Evolutionary conservation across 208 protist species (phyloP), one percentile per base, ranked within the genome.

Genomic region (Trichomonas vaginalis): DNA sequence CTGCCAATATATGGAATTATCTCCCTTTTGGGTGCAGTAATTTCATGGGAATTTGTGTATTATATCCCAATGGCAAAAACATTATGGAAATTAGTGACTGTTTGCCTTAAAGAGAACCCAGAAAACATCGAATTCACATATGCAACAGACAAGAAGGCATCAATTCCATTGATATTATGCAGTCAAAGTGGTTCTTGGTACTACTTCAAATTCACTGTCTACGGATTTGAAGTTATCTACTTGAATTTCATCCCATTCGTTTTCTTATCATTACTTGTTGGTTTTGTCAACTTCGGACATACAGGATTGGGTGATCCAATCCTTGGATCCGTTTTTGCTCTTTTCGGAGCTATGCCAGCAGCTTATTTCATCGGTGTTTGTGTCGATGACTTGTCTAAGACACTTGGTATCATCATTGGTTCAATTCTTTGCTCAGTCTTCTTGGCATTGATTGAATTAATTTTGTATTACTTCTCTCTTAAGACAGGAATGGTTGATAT

Each of bases 311-410:
- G 14, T 35, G 35, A 92, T 51, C 86, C 86, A 39, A n/a, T 92
- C 8, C n/a, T 92, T 47, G 86, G 86, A 1, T 17, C 45, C 2
- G 8, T 92, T 49, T 48, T 92, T 17, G 86, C 86, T 27, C 23
- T 92, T 39, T 15, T 92, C 3, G 86, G 86, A 15, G 86, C 86
- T 17, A 40, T 47, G 35, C 86, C 86, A 37, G 42, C 40, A 15
- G 86, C 86, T 14, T 92, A 92, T 47, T 14, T 92, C n/a, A 92
- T 92, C 37, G 86, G 86, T 45, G 45, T 92, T 39, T 92, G 86
- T 51, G 86, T 92, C n/a, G 86, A 92, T 51, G 86, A 92, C 46
- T 47, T 92, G 32, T 92, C 86, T 12, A 42, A 92, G 42, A 23
- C 23, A 49, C n/a, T 92, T 40, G 86, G 86, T 35, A 23, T 92